phyloP scores from a whole-genome alignment of 2,329 filamentous ascomycete species.

The Magnaporthiopsis rhizophila region DNA sequence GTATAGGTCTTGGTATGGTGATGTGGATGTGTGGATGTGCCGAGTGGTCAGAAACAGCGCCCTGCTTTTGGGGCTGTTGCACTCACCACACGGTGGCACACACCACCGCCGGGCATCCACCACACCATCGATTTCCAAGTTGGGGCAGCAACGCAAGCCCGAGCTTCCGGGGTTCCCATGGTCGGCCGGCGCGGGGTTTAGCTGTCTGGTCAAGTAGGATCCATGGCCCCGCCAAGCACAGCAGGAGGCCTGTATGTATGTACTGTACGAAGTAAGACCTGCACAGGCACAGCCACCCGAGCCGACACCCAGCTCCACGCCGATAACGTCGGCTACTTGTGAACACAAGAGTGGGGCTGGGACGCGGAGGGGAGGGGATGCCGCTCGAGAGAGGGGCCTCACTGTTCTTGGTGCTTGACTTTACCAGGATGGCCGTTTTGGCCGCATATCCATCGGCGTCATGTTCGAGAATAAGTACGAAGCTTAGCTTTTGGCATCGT shows the following conservation, averaged over 20 bases:
- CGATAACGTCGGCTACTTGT: neutral
- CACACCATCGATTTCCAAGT: neutral
- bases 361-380: too few relatives aligned
- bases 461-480: too few relatives aligned
- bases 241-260: neutral
- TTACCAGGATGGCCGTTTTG: too few relatives aligned
- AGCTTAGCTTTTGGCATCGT: too few relatives aligned
- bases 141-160: too few relatives aligned
- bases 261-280: too few relatives aligned
- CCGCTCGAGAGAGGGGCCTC: neutral
- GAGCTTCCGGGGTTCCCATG: neutral
- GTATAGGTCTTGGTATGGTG: neutral
- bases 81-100: too few relatives aligned
- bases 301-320: neutral
- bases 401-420: neutral
- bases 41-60: neutral
- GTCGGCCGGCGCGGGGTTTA: neutral
- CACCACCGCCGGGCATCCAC: neutral
- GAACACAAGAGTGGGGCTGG: neutral
- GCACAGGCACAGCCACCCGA: neutral
- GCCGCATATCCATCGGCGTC: too few relatives aligned
- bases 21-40: neutral
- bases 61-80: neutral
- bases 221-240: neutral
- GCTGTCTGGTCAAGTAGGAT: too few relatives aligned